Evolutionary conservation across 2,329 filamentous ascomycete genomes (phyloP).

Genomic region (Dryadomyces quercivorus): DNA sequence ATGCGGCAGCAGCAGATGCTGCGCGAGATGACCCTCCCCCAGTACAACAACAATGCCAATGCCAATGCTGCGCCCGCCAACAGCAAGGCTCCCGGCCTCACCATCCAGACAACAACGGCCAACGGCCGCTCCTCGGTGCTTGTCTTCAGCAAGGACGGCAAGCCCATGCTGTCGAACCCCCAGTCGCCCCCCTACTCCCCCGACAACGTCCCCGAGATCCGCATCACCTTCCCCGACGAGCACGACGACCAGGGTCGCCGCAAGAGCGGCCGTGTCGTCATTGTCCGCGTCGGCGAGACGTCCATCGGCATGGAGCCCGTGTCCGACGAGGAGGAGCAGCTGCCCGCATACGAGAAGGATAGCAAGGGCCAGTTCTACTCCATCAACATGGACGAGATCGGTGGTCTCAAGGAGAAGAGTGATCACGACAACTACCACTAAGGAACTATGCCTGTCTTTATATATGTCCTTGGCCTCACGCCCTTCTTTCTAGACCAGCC

Average conservation of each 20-base stretch:
- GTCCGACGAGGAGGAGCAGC: conserved; percentile 62
- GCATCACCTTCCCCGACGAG: conserved; percentile 96
- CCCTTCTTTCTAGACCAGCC: background rate
- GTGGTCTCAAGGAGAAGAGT: conserved; percentile 80
- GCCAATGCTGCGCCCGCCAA: conserved; percentile 13
- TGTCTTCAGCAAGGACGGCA: conserved; percentile 61
- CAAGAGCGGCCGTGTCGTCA: conserved; percentile 77
- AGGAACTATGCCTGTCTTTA: background rate
- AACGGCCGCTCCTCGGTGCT: conserved; percentile 54
- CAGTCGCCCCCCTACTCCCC: conserved; percentile 63
- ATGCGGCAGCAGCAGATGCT: conserved; percentile 35
- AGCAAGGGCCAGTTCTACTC: conserved; percentile 75
- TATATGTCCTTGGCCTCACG: background rate
- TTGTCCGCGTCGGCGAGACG: conserved; percentile 83
- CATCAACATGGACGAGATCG: conserved; percentile 87
- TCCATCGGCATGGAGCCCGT: conserved; percentile 81
- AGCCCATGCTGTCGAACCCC: conserved; percentile 63
- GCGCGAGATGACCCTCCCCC: conserved; percentile 46
- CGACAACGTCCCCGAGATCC: conserved; percentile 85
- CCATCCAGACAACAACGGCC: conserved; percentile 40
- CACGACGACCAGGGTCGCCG: conserved; percentile 73
- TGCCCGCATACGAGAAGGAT: conserved; percentile 83
- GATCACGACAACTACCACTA: conserved; percentile 31
- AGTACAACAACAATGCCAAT: conserved; percentile 36
- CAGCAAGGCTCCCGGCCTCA: conserved; percentile 42